phyloP scores from a whole-genome alignment of 2,329 filamentous ascomycete species.

The Alternaria sp. region DNA sequence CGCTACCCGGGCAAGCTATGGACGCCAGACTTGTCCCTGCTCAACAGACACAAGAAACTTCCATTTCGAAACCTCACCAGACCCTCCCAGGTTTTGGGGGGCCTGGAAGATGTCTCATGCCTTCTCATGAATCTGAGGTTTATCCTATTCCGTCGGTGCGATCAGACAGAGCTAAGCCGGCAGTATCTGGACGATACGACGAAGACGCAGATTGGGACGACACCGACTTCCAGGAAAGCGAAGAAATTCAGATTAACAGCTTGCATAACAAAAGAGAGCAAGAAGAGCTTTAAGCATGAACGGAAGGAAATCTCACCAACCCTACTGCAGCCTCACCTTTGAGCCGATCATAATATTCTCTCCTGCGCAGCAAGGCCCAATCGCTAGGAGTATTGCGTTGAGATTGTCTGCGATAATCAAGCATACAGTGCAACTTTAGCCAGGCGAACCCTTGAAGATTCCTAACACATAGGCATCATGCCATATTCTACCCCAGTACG shows the following conservation, averaged over 20 bases:
- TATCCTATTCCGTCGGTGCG: not conserved
- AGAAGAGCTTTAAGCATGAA: not conserved
- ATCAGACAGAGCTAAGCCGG: not conserved
- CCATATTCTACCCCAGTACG: not conserved
- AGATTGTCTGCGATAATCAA: not conserved
- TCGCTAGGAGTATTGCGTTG: not conserved
- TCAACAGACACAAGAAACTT: not conserved
- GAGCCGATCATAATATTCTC: not conserved
- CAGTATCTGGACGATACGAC: not conserved
- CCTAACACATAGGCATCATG: not conserved
- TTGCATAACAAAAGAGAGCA: not conserved
- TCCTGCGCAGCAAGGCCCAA: not conserved
- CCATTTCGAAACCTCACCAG: not conserved
- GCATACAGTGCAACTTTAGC: not conserved
- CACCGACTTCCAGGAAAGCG: not conserved
- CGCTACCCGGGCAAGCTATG: not conserved
- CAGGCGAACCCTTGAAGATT: not conserved
- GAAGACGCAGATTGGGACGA: constrained; percentile 5
- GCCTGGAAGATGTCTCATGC: not conserved
- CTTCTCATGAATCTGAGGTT: not conserved
- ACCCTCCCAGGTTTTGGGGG: not conserved
- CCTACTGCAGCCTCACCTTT: not conserved
- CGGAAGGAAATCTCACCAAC: not conserved
- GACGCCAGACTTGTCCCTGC: not conserved
- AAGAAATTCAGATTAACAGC: not conserved